Conservation (phyloP, 257 asterid species). For the Echium plantagineum region DNA sequence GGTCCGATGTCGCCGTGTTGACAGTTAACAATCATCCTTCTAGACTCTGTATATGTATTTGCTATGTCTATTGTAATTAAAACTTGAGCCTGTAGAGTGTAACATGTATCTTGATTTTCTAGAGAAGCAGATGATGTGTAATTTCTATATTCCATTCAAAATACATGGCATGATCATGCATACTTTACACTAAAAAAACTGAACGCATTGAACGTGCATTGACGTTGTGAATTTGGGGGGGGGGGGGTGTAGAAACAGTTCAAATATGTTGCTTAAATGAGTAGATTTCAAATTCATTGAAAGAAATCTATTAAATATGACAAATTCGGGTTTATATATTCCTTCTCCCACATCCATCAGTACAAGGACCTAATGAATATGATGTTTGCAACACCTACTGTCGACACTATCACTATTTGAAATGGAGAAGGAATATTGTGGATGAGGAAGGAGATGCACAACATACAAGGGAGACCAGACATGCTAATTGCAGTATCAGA, state of each 20-base stretch:
- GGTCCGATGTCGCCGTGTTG: conserved; percentile 58
- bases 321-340: background rate
- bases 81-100: no score
- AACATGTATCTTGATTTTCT: no score
- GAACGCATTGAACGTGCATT: no score
- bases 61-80: background rate
- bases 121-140: no score
- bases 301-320: background rate
- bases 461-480: background rate
- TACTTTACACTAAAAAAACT: no score
- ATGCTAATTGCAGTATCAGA: conserved; percentile 10
- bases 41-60: background rate
- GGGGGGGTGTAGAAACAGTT: no score
- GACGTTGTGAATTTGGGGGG: no score
- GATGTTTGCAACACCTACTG: background rate
- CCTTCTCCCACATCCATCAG: background rate
- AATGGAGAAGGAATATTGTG: background rate
- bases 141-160: no score
- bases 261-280: background rate
- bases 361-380: background rate
- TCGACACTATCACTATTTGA: background rate
- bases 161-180: no score
- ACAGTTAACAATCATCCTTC: conserved; percentile 12
- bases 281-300: background rate
- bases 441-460: background rate